Conservation (phyloP, 2,329 filamentous ascomycete genomes). For the Alternaria burnsii region DNA sequence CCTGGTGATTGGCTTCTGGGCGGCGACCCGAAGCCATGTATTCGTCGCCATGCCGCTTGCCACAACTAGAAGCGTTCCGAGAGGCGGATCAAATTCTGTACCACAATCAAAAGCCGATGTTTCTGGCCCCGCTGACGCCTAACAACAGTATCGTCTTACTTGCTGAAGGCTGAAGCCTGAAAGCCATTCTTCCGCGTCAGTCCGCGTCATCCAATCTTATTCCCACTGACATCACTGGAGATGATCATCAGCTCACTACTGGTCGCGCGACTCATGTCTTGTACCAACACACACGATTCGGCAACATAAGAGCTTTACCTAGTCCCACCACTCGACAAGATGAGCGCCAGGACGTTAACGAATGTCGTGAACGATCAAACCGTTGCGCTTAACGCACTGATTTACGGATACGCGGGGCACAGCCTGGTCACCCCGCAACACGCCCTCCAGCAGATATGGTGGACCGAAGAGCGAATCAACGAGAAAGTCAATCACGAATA, state of each 20-base stretch:
- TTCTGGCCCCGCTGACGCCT: constrained; percentile 46
- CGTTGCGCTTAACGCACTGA: constrained; percentile 59
- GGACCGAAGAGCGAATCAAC: constrained; percentile 75
- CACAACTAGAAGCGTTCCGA: constrained; percentile 32
- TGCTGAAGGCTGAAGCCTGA: constrained; percentile 25
- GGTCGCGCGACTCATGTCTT: constrained; percentile 28
- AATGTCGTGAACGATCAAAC: constrained; percentile 55
- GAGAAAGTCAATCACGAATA: constrained; percentile 73
- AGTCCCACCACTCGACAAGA: constrained; percentile 26
- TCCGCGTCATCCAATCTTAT: constrained; percentile 7
- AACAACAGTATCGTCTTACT: constrained; percentile 36
- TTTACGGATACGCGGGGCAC: constrained; percentile 61
- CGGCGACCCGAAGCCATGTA: constrained; percentile 41
- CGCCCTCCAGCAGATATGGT: constrained; percentile 68
- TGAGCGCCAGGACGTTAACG: constrained; percentile 51
- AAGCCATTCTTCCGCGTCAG: constrained; percentile 15
- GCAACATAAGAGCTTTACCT: constrained; percentile 16
- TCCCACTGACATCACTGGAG: constrained; percentile 20
- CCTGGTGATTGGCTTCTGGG: constrained; percentile 39
- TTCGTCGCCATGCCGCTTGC: constrained; percentile 48
- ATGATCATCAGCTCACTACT: constrained; percentile 37
- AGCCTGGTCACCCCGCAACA: constrained; percentile 60
- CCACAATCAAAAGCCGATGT: constrained; percentile 39
- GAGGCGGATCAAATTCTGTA: constrained; percentile 37
- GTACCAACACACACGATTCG: constrained; percentile 22